Percentiles rank a stretch among this genome's conserved stretches.
Evolutionary conservation across 495 filamentous ascomycete genomes (phyloP).

Genomic region (Hyaloscypha finlandica): DNA sequence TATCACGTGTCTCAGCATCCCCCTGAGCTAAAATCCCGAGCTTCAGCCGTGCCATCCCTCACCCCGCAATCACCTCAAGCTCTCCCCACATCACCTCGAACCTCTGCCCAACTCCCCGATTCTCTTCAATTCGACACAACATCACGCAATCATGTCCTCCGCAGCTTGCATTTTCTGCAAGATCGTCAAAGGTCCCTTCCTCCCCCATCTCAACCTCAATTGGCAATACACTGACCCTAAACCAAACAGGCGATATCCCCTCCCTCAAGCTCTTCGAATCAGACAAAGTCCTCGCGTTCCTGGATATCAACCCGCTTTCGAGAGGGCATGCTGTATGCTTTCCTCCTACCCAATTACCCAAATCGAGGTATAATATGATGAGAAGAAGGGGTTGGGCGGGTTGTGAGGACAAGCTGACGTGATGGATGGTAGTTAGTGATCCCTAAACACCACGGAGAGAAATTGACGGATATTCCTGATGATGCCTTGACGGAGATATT

Average conservation of each 20-base stretch:
- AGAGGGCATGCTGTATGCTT: constrained; percentile 74
- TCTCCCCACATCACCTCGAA: not conserved
- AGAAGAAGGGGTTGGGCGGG: not conserved
- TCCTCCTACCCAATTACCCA: not conserved
- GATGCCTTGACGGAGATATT: constrained; percentile 82
- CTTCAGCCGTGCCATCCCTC: not conserved
- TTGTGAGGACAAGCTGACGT: not conserved
- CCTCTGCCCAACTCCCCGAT: not conserved
- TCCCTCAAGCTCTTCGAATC: constrained; percentile 93
- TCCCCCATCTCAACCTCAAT: constrained; percentile 1
- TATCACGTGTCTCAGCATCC: not conserved
- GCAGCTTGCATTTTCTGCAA: constrained; percentile 95
- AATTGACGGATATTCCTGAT: constrained; percentile 92
- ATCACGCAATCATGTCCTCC: not conserved
- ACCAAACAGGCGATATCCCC: constrained; percentile 78
- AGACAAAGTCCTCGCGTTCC: constrained; percentile 92
- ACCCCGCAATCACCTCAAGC: not conserved
- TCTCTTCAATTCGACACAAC: not conserved
- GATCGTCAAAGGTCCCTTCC: constrained; percentile 82
- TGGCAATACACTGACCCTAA: constrained; percentile 12
- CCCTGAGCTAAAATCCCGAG: not conserved
- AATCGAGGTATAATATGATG: not conserved
- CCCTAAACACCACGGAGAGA: constrained; percentile 92
- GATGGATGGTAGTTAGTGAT: constrained; percentile 74
- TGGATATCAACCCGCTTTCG: constrained; percentile 90